Percentiles rank a stretch among this genome's conserved stretches.
Evolutionary conservation across 75 land plant genomes (phyloP).

Genomic region (Chamaecyparis obtusa): DNA sequence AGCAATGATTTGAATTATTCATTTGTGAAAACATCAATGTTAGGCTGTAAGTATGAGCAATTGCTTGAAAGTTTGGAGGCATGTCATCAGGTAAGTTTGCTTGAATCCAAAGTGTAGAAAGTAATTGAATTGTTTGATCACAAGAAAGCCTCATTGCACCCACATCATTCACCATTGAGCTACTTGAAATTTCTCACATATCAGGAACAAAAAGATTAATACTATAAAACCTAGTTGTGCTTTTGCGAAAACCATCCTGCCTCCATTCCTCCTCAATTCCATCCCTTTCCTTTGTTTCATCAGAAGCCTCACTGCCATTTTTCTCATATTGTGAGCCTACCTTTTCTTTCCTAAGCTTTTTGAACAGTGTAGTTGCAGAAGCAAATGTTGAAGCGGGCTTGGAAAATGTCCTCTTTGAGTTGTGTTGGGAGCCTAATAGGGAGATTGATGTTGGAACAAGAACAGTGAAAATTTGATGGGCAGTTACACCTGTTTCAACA

Average conservation of each 20-base stretch:
- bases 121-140: slow-evolving; percentile 72
- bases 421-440: slow-evolving; percentile 18
- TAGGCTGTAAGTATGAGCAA: slow-evolving; percentile 77
- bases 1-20: no score
- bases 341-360: slow-evolving; percentile 74
- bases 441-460: slow-evolving; percentile 45
- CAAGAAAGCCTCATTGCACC: slow-evolving; percentile 54
- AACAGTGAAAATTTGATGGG: slow-evolving; percentile 67
- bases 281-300: slow-evolving; percentile 42
- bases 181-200: slow-evolving; percentile 20
- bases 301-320: slow-evolving; percentile 16
- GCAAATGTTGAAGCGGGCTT: slow-evolving; percentile 49
- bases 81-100: slow-evolving; percentile 74
- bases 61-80: slow-evolving; percentile 86
- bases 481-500: slow-evolving; percentile 74
- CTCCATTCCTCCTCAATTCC: slow-evolving; percentile 36
- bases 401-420: slow-evolving; percentile 29
- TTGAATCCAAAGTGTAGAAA: slow-evolving; percentile 81
- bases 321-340: slow-evolving; percentile 26
- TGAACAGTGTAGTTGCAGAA: slow-evolving; percentile 67
- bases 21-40: slow-evolving; percentile 55
- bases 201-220: slow-evolving; percentile 34
- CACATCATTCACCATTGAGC: slow-evolving; percentile 36
- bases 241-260: slow-evolving; percentile 31
- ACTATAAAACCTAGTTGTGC: slow-evolving; percentile 44